Conservation (phyloP, 2,329 filamentous ascomycete species). For the Epicoccum sorghinum region DNA sequence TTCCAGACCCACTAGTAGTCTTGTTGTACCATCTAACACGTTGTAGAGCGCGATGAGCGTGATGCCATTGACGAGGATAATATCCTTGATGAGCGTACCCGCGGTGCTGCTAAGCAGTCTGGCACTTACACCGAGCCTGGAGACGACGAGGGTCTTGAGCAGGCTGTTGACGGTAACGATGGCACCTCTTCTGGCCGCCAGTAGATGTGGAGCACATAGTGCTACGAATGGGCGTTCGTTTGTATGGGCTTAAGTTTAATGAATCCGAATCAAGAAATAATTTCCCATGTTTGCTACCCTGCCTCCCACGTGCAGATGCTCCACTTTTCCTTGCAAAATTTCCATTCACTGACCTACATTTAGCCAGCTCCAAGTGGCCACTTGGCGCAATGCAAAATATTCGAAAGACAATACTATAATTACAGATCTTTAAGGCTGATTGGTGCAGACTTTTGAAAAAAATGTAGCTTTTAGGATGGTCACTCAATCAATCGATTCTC, state of each 20-base stretch:
- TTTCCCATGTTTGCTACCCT: too few relatives aligned
- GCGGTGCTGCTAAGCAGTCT: slow-evolving; percentile 53
- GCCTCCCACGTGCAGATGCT: too few relatives aligned
- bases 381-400: too few relatives aligned
- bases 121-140: slow-evolving; percentile 59
- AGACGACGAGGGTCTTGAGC: slow-evolving; percentile 57
- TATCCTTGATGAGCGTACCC: slow-evolving; percentile 55
- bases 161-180: slow-evolving; percentile 43
- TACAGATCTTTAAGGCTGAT: too few relatives aligned
- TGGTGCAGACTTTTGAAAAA: too few relatives aligned
- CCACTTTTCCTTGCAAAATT: too few relatives aligned
- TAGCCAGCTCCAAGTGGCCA: too few relatives aligned
- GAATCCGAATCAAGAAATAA: neutral
- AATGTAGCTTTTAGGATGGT: too few relatives aligned
- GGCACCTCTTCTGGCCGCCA: slow-evolving; percentile 38
- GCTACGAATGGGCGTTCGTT: neutral
- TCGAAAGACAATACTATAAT: too few relatives aligned
- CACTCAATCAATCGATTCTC: too few relatives aligned
- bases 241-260: neutral
- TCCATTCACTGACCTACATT: too few relatives aligned
- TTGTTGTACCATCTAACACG: neutral
- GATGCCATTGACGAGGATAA: slow-evolving; percentile 58
- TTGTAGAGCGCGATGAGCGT: slow-evolving; percentile 53
- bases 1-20: neutral
- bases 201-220: slow-evolving; percentile 7